Evolutionary conservation across 2,329 filamentous ascomycete genomes (phyloP), one percentile per base, ranked within the genome.

Genomic region (Xylaria sp.): DNA sequence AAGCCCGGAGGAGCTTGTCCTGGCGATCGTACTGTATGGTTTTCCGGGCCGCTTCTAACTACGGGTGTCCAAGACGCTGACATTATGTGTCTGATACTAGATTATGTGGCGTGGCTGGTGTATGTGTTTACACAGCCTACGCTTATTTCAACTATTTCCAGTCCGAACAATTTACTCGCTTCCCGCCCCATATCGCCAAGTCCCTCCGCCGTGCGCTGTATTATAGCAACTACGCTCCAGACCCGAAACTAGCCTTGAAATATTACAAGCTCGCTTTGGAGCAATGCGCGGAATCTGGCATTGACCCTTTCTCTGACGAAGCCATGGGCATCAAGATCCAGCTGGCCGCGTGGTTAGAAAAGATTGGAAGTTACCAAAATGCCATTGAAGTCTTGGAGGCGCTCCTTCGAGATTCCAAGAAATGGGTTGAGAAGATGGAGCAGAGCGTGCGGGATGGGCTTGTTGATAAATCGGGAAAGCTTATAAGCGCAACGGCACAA

Each of bases 281-380:
- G 58, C 80, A 88, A 47, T 91, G 91, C 52, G 77, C 86, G 45
- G 86, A 91, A 66, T 68, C 89, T 46, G 85, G 86, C 0, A 84
- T 99, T 76, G 91, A 97, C 68, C 91, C 90, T 0, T 95, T 92
- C 69, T 92, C 90, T 3, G 90, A 97, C 64, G 92, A 97, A 70
- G 87, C 97, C 29, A 80, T 97, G 63, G 94, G 94, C 7, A 86
- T 97, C 48, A 91, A 92, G 67, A 87, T 97, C 46, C 86, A 92
- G 69, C 79, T 96, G 7, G 86, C 91, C 1, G 81, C 82, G 8
- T 86, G 96, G 79, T 80, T 96, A 58, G 91, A 97, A 72, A 87
- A 88, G 66, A 83, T 90, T 16, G 81, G 86, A 26, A 84, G 88
- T 64, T 86, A 86, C 66, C 78, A 83, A 19, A 83, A 86, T 52